phyloP scores from a whole-genome alignment of 108 stramenopile species.

The Chaetoceros muelleri region DNA sequence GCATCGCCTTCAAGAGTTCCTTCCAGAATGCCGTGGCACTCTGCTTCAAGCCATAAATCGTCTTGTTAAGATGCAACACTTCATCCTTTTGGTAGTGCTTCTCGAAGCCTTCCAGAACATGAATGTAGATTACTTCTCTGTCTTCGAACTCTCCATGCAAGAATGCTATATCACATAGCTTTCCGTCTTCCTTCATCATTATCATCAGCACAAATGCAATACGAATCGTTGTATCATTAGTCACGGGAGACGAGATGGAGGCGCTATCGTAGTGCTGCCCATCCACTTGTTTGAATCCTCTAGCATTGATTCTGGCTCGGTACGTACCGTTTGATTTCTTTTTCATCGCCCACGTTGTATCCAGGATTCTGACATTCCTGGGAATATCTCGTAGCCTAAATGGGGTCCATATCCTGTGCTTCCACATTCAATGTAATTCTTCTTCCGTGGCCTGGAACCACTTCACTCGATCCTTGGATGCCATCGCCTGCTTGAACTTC shows the following conservation, averaged over 20 bases:
- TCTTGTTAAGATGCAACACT: conserved; percentile 6
- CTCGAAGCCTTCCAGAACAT: conserved; percentile 23
- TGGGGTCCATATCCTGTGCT: conserved; percentile 10
- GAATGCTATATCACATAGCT: conserved; percentile 6
- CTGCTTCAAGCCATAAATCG: conserved; percentile 27
- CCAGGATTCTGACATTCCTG: conserved; percentile 14
- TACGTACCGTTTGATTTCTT: conserved; percentile 22
- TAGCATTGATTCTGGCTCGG: conserved; percentile 7
- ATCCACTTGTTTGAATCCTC: conserved; percentile 13
- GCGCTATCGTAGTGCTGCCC: conserved; percentile 9
- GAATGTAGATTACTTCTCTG: conserved; percentile 8
- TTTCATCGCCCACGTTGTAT: conserved; percentile 32
- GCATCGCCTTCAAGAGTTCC: not conserved
- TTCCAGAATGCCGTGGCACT: conserved; percentile 21
- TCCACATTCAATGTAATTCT: conserved; percentile 23
- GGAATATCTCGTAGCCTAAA: conserved; percentile 9
- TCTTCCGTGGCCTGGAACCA: conserved; percentile 24
- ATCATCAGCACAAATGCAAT: conserved; percentile 7
- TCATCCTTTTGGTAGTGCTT: conserved; percentile 8
- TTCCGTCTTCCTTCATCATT: not conserved
- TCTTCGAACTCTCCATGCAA: conserved; percentile 1
- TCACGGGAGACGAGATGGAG: conserved; percentile 13
- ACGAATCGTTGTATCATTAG: conserved; percentile 7
- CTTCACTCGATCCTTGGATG: conserved; percentile 6
- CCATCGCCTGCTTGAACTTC: conserved; percentile 32